Evolutionary conservation across 2,329 filamentous ascomycete genomes (phyloP).

Genomic region (Boeremia exigua): DNA sequence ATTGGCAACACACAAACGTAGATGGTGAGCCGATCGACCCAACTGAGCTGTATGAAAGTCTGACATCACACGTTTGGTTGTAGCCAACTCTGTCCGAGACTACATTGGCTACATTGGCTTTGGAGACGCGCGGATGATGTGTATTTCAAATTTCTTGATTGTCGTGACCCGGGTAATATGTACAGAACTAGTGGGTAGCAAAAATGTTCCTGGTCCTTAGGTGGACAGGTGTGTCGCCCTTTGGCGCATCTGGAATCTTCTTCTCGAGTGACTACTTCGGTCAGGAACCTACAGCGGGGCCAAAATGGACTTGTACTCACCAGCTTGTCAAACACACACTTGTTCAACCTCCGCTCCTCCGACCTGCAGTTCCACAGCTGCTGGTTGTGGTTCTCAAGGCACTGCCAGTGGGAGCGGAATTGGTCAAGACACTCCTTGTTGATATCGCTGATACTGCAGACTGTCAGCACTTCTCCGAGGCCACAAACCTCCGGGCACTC

Average conservation of each 20-base stretch:
- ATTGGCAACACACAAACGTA: no score
- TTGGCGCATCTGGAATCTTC: conserved; percentile 58
- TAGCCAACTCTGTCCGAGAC: no score
- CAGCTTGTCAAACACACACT: conserved; percentile 94
- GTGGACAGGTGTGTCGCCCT: conserved; percentile 57
- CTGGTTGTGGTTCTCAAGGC: conserved; percentile 96
- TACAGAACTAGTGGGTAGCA: conserved; percentile 43
- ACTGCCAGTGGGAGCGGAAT: conserved; percentile 94
- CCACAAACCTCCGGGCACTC: conserved; percentile 3
- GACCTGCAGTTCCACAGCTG: conserved; percentile 94
- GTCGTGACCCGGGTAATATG: conserved; percentile 32
- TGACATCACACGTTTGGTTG: background rate
- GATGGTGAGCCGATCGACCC: no score
- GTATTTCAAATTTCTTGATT: conserved; percentile 20
- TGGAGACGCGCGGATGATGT: no score
- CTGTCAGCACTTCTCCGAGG: conserved; percentile 4
- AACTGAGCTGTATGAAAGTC: no score
- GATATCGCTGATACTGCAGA: conserved; percentile 82
- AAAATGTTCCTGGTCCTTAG: conserved; percentile 55
- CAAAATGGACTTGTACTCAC: conserved; percentile 64
- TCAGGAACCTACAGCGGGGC: background rate
- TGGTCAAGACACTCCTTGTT: conserved; percentile 91
- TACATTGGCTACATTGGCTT: no score
- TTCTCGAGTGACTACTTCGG: conserved; percentile 57
- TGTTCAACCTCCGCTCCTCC: conserved; percentile 87